Evolutionary conservation across 345 rosid species (phyloP).

Genomic region (Diplotaxis tenuifolia): DNA sequence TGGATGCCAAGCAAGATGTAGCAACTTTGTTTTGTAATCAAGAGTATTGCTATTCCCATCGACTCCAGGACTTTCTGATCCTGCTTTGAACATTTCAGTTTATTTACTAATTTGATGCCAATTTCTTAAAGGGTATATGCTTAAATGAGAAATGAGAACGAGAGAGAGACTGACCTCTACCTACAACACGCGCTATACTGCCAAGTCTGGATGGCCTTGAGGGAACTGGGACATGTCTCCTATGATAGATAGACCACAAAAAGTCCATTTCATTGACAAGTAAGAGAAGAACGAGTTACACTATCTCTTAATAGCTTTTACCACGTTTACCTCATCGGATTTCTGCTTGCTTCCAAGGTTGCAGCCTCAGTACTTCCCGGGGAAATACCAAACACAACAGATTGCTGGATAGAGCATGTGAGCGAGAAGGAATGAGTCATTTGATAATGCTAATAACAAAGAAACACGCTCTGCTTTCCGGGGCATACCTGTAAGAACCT

Average conservation of each 20-base stretch:
- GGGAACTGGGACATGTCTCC: slow-evolving; percentile 85
- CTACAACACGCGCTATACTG: slow-evolving; percentile 52
- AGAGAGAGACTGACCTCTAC: slow-evolving; percentile 68
- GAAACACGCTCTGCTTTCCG: slow-evolving; percentile 1
- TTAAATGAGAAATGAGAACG: background rate
- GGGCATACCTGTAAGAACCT: slow-evolving; percentile 92
- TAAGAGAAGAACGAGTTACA: background rate
- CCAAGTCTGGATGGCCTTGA: slow-evolving; percentile 76
- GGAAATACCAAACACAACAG: slow-evolving; percentile 79
- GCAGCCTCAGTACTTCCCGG: slow-evolving; percentile 76
- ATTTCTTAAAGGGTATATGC: background rate
- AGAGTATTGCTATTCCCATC: slow-evolving; percentile 79
- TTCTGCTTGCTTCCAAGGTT: slow-evolving; percentile 98
- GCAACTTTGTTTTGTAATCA: slow-evolving; percentile 82
- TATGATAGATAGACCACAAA: slow-evolving; percentile 33
- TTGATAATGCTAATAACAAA: background rate
- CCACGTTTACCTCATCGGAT: slow-evolving; percentile 81
- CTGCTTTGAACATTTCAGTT: slow-evolving; percentile 47
- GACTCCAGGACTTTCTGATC: slow-evolving; percentile 65
- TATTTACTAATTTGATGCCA: background rate
- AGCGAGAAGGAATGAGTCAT: background rate
- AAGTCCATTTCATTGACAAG: background rate
- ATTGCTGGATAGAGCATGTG: slow-evolving; percentile 52
- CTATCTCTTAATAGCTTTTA: background rate
- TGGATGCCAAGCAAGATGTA: slow-evolving; percentile 99